Evolutionary conservation across 2,329 filamentous ascomycete genomes (phyloP), one percentile per base, ranked within the genome.

Genomic region (Reticulascus tulasneorum): DNA sequence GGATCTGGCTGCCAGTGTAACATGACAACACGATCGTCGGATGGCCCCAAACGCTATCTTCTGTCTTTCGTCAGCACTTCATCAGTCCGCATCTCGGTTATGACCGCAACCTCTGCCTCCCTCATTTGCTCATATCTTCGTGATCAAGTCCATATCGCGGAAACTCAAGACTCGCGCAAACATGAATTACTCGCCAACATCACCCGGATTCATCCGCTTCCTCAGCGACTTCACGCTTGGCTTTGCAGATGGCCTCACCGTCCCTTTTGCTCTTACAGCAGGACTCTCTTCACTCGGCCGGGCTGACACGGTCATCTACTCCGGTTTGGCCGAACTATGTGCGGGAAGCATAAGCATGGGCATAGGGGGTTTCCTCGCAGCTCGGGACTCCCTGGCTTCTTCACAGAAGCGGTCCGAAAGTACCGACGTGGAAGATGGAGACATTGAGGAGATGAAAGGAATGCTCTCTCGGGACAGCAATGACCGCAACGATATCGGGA

Each of bases 311-410:
- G 77, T 83, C 35, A 74, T 89, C 16, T 76, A 79, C 24, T 83
- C 79, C 3, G 83, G 84, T 1, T 60, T 85, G 19, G 82, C 82
- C 1, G 83, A 87, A 55, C 66, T 86, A 24, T 82, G 83, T 42
- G 79, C 81, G 0, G 82, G 84, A 3, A 76, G 79, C 29, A 84
- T 87, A 41, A 83, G 77, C 29, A 86, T 86, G 83, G 83, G 82
- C 4, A 70, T 87, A 11, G 80, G 83, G 13, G 82, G 79, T 10
- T 86, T 82, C 49, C 62, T 87, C 2, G 77, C 80, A 2, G 79
- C 79, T 35, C 62, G 53, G 50, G 73, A 50, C 24, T 58, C 62
- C 11, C n/a, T n/a, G n/a, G n/a, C n/a, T n/a, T n/a, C n/a, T n/a
- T 24, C 53, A 18, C 48, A 44, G 8, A 24, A 42, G 9, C 3